A percentile compares a stretch with the other conserved stretches of the same genome.
Conservation (phyloP, 371 early-diverging fungal genomes). For the Apophysomyces sp. region DNA sequence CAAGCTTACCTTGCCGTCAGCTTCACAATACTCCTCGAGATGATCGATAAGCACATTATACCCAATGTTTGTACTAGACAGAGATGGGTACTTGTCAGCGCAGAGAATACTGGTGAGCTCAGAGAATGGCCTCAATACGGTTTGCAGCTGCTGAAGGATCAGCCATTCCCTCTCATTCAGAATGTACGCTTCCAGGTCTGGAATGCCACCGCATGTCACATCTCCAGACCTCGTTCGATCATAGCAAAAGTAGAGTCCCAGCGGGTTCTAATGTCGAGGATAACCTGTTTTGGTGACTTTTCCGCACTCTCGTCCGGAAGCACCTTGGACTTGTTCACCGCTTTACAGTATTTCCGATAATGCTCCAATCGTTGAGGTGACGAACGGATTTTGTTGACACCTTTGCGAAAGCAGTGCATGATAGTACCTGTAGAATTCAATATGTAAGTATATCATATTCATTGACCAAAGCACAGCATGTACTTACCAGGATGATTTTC, state of each 20-base stretch:
- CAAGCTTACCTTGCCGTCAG: neutral
- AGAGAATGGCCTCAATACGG: neutral
- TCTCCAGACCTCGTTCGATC: constrained; percentile 12
- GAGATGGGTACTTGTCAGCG: neutral
- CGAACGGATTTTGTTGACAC: constrained; percentile 18
- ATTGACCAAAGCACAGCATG: neutral
- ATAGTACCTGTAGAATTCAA: neutral
- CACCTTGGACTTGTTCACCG: neutral
- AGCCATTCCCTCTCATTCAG: neutral
- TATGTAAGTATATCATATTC: no score
- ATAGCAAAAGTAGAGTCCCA: constrained; percentile 22
- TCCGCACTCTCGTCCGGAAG: neutral
- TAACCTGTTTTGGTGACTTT: constrained; percentile 10
- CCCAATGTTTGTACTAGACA: constrained; percentile 8
- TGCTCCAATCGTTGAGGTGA: constrained; percentile 8
- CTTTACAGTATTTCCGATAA: neutral
- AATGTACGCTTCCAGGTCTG: neutral
- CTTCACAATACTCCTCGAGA: neutral
- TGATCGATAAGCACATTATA: constrained; percentile 16
- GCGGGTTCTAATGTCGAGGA: constrained; percentile 12
- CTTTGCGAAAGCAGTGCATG: constrained; percentile 5
- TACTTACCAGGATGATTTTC: neutral
- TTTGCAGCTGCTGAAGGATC: neutral
- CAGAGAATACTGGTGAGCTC: neutral
- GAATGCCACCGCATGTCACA: neutral